A percentile compares a stretch with the other conserved stretches of the same genome.
Evolutionary conservation across 106 monocot genomes (phyloP).

Genomic region (Allium sativum): DNA sequence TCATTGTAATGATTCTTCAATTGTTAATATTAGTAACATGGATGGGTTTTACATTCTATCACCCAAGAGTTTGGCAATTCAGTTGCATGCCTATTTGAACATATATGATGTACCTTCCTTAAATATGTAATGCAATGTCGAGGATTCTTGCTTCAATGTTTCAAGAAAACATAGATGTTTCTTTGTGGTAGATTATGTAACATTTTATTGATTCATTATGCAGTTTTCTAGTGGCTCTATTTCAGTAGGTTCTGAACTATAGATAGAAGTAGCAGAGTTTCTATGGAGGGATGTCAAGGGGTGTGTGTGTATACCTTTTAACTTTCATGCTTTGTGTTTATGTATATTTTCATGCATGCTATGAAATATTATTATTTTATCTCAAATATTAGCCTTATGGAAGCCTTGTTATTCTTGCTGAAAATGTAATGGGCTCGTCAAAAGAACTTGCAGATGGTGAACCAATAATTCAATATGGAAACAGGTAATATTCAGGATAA

Average conservation of each 20-base stretch:
- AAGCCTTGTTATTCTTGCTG: conserved; percentile 64
- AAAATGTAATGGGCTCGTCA: conserved; percentile 73
- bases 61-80: no score
- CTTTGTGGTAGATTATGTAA: no score
- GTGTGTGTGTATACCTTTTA: conserved; percentile 3
- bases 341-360: background rate
- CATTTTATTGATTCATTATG: no score
- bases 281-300: conserved; percentile 86
- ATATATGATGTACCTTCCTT: no score
- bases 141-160: no score
- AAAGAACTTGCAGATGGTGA: conserved; percentile 31
- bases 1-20: no score
- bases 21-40: no score
- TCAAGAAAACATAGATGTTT: no score
- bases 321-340: background rate
- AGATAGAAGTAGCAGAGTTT: conserved; percentile 90
- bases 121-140: no score
- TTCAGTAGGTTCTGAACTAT: conserved; percentile 77
- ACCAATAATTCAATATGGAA: conserved; percentile 67
- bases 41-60: no score
- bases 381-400: conserved; percentile 63
- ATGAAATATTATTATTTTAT: background rate
- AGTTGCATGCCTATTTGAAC: no score
- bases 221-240: conserved; percentile 85
- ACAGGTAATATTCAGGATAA: conserved; percentile 27